Conservation (phyloP, 768 basidiomycete species). For the Pleurotus cornucopiae region DNA sequence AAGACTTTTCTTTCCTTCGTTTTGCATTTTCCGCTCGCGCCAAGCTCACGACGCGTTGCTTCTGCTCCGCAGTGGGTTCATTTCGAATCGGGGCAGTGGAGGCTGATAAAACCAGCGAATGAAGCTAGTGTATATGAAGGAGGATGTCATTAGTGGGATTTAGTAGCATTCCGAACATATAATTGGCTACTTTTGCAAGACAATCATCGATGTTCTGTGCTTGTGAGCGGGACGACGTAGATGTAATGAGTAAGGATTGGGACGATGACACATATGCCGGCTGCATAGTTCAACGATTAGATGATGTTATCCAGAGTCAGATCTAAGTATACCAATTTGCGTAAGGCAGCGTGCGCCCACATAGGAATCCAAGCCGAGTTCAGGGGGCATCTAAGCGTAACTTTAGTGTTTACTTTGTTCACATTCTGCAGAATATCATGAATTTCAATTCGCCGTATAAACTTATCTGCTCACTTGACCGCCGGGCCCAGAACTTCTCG, state of each 20-base stretch:
- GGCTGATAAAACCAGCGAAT: slow-evolving; percentile 42
- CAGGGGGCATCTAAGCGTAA: slow-evolving; percentile 55
- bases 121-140: slow-evolving; percentile 37
- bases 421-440: slow-evolving; percentile 54
- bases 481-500: slow-evolving; percentile 81
- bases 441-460: background rate
- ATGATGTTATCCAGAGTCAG: too few relatives aligned
- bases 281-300: slow-evolving; percentile 26
- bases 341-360: slow-evolving; percentile 42
- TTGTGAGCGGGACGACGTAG: slow-evolving; percentile 70
- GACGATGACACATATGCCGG: slow-evolving; percentile 66
- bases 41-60: slow-evolving; percentile 45
- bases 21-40: slow-evolving; percentile 43
- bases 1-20: slow-evolving; percentile 46
- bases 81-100: slow-evolving; percentile 44
- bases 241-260: slow-evolving; percentile 64
- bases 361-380: slow-evolving; percentile 62
- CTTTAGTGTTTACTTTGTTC: slow-evolving; percentile 88
- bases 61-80: slow-evolving; percentile 52
- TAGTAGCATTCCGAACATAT: background rate
- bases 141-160: background rate
- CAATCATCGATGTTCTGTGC: slow-evolving; percentile 72
- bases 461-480: slow-evolving; percentile 54
- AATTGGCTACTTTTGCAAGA: slow-evolving; percentile 49
- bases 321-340: too few relatives aligned